Evolutionary conservation across 202 grass and related monocot genomes (phyloP).

Genomic region (Cymbopogon flexuosus): DNA sequence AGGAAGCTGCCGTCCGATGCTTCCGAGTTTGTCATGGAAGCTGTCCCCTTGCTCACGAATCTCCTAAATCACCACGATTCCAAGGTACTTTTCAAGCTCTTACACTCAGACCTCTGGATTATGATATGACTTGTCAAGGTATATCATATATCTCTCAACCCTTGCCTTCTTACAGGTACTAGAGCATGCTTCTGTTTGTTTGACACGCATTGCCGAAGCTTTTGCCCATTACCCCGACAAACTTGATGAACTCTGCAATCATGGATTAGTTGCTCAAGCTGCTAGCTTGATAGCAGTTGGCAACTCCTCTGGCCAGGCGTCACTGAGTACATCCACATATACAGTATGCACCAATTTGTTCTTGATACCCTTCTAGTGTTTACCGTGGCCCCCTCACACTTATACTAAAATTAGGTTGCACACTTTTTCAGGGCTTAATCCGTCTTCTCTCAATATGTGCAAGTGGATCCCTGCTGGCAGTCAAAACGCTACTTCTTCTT

Average conservation of each 20-base stretch:
- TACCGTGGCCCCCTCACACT: neutral
- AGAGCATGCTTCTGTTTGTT: constrained; percentile 57
- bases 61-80: constrained; percentile 56
- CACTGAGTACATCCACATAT: constrained; percentile 52
- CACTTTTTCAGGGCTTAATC: constrained; percentile 49
- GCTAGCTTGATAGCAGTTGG: constrained; percentile 43
- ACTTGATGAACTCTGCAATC: constrained; percentile 55
- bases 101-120: neutral
- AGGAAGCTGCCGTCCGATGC: constrained; percentile 61
- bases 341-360: constrained; percentile 36
- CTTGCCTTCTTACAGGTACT: constrained; percentile 33
- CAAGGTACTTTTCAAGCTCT: constrained; percentile 32
- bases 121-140: neutral
- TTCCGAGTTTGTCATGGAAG: constrained; percentile 59
- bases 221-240: constrained; percentile 45
- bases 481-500: constrained; percentile 52
- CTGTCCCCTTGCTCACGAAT: constrained; percentile 52
- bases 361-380: neutral
- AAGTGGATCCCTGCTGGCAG: constrained; percentile 56
- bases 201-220: constrained; percentile 57
- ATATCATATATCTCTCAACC: neutral
- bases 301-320: constrained; percentile 51
- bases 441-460: constrained; percentile 58
- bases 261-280: constrained; percentile 53
- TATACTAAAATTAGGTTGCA: neutral